Base-by-base conservation (phyloP, 225 moss, liverwort and hornwort genomes). In the Sphagnum tenellum region DNA sequence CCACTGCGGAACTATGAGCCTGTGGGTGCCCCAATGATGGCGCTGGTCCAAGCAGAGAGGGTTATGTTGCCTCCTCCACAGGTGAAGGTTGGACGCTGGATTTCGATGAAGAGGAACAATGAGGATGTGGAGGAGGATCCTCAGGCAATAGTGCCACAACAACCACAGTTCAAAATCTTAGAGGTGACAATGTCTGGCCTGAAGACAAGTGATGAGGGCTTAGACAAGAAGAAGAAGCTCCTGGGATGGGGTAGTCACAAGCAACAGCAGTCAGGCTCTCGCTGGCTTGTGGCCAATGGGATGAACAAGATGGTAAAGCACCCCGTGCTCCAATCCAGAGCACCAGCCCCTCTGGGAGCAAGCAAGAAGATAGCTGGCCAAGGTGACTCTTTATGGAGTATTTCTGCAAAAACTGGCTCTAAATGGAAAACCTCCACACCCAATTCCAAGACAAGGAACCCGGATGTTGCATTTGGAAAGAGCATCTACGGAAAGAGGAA, bases 21-120 rank as follows among this genome's bases (percentile, higher is more conserved):
- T 5, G 76, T 88, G 0, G 93, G 89, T 56, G 89, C 86, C 59
- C 93, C 90, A 48, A 94, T 90, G 93, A 90, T 80, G 86, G 77
- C 79, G 48, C 75, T 89, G 12, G 85, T 87, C 56, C 92, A 92
- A 76, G 89, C 89, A 9, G 87, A 92, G 69, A 68, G 87, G 69
- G 66, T 81, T 60, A 68, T 77, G 50, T 70, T 86, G 54, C 79
- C 86, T 48, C 76, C 86, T 4, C 79, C 73, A 29, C 92, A 87
- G 75, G 80, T 71, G 9, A 92, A 82, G 70, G 71, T 87, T 57
- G 73, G 75, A 8, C 72, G 79, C n/a, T 79, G 75, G 1, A 52
- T 69, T 67, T 75, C 86, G 4, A 53, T 75, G 51, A 71, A 69
- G 8, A 80, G 82, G 44, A 82, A 75, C 60, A 65, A 70, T 14